A percentile compares a stretch with the other conserved stretches of the same genome.
phyloP scores from a whole-genome alignment of 2,329 filamentous ascomycete species.

The Emergomyces orientalis region DNA sequence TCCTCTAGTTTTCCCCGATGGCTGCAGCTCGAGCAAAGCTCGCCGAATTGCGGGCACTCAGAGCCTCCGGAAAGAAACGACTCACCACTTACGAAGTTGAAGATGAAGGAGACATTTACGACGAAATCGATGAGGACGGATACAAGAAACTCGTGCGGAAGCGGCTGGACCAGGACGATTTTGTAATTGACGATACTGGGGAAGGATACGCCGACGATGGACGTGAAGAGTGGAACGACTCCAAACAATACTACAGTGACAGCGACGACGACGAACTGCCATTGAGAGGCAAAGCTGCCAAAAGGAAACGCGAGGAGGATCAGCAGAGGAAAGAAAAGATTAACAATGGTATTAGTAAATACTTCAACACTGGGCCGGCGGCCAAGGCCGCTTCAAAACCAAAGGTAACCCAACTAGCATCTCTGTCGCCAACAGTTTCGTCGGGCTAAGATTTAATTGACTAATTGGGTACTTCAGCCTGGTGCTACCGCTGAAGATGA shows the following conservation, averaged over 20 bases:
- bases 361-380: constrained; percentile 70
- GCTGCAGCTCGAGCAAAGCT: constrained; percentile 19
- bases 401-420: constrained; percentile 51
- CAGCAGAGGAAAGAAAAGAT: constrained; percentile 76
- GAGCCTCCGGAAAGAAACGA: constrained; percentile 82
- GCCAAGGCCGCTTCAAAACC: constrained; percentile 56
- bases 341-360: constrained; percentile 86
- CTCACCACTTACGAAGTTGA: constrained; percentile 79
- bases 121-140: constrained; percentile 90
- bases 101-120: constrained; percentile 77
- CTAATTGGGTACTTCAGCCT: constrained; percentile 43
- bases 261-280: constrained; percentile 70
- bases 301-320: constrained; percentile 81
- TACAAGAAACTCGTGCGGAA: constrained; percentile 94
- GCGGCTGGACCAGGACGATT: constrained; percentile 87
- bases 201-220: constrained; percentile 91
- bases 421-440: not conserved
- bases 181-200: constrained; percentile 94
- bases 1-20: constrained; percentile 8
- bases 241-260: constrained; percentile 52
- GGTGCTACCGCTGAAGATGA: constrained; percentile 78
- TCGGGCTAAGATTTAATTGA: constrained; percentile 1
- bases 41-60: constrained; percentile 74
- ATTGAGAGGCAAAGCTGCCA: constrained; percentile 54
- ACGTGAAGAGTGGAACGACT: constrained; percentile 83